Base-by-base conservation (phyloP, 345 rosid species). In the Arabidopsis arenosa region DNA sequence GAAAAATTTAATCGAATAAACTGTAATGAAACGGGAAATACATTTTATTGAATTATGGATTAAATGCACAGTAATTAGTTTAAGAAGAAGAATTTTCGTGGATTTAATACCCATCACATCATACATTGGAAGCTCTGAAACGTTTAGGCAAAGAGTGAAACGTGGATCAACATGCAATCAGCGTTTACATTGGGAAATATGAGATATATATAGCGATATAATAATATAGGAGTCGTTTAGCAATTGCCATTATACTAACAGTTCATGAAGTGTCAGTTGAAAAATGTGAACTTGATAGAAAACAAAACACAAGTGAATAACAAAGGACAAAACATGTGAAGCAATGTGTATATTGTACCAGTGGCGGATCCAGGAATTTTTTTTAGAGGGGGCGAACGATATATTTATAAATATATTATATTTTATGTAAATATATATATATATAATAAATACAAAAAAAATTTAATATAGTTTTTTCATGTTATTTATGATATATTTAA, bases 291-390 rank as follows among this genome's bases (percentile, higher is more conserved):
- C 41, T 45, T 26, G 33, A 37, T 65, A 73, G 15, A 44, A 55
- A 45, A 44, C 4, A 23, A 23, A 23, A 55, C 18, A 64, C 48
- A 44, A 66, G 65, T 56, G 40, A 74, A 35, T 55, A 33, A 54
- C 4, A 74, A 74, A 75, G 28, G 73, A 58, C 45, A 58, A 58
- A 58, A 48, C 68, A 75, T 59, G 74, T 75, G 79, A 75, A 49
- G 37, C 39, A 28, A 36, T 45, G 59, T 35, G 72, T 73, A 17
- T 40, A 30, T 18, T 18, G n/a, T n/a, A n/a, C n/a, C n/a, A n/a
- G n/a, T 18, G 21, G 21, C 21, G 21, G 21, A 18, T 18, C 21
- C 21, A 18, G 21, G 21, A 18, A 18, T 18, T 18, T 18, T 18
- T 18, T 18, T 18, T 18, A 18, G 21, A 18, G 21, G 21, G 21